phyloP scores from a whole-genome alignment of 2,329 filamentous ascomycete genomes.

The Fusarium austroafricanum region DNA sequence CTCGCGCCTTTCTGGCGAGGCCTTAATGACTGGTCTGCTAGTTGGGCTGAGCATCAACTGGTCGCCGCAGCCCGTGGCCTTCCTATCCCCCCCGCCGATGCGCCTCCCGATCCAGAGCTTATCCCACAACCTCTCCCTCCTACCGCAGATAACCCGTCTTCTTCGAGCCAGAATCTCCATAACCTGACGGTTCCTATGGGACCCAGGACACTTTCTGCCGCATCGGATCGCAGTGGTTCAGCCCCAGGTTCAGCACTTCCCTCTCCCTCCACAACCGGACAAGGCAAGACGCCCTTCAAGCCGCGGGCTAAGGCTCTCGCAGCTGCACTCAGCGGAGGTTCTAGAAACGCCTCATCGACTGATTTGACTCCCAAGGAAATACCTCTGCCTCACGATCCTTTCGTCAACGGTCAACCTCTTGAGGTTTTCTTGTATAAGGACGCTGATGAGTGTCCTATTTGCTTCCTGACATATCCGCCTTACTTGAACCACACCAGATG shows the following conservation, averaged over 20 bases:
- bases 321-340: slow-evolving; percentile 78
- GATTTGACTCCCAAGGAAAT: slow-evolving; percentile 83
- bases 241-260: slow-evolving; percentile 66
- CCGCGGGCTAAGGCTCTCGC: slow-evolving; percentile 90
- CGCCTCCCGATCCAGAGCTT: slow-evolving; percentile 78
- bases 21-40: slow-evolving; percentile 86
- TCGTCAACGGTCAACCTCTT: slow-evolving; percentile 92
- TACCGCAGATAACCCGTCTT: slow-evolving; percentile 59
- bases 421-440: slow-evolving; percentile 96
- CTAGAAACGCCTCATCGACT: slow-evolving; percentile 76
- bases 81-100: slow-evolving; percentile 84
- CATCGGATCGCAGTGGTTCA: slow-evolving; percentile 76
- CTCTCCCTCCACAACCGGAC: slow-evolving; percentile 58
- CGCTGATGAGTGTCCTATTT: slow-evolving; percentile 91
- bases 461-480: slow-evolving; percentile 94
- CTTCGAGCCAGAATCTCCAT: slow-evolving; percentile 68
- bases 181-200: slow-evolving; percentile 83
- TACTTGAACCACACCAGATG: slow-evolving; percentile 95
- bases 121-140: slow-evolving; percentile 60
- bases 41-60: slow-evolving; percentile 96
- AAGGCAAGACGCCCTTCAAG: slow-evolving; percentile 71
- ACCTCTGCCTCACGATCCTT: slow-evolving; percentile 82
- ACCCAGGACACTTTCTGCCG: slow-evolving; percentile 79
- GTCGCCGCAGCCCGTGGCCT: slow-evolving; percentile 88
- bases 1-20: slow-evolving; percentile 97